Percentiles rank a stretch among this genome's conserved stretches.
phyloP scores from a whole-genome alignment of 345 rosid species.

The Eutrema heterophyllum region DNA sequence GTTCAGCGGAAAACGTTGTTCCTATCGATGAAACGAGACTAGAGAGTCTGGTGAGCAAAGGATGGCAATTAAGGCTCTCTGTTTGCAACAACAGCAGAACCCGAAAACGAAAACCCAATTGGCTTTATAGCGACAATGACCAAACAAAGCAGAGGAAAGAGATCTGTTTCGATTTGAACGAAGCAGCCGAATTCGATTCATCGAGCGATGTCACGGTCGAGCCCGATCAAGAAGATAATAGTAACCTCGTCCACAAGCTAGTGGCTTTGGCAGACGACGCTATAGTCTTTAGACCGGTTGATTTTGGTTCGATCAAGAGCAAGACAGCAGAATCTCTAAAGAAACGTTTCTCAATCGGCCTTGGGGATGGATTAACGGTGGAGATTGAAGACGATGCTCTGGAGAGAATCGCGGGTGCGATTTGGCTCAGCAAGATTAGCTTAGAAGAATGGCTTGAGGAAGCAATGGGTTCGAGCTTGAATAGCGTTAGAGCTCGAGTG shows the following conservation, averaged over 20 bases:
- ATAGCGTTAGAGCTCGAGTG: slow-evolving; percentile 42
- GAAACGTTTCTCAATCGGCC: slow-evolving; percentile 41
- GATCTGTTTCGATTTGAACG: slow-evolving; percentile 72
- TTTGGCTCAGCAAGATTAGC: slow-evolving; percentile 58
- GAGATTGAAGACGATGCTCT: slow-evolving; percentile 68
- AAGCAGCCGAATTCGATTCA: slow-evolving; percentile 55
- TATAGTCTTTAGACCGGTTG: slow-evolving; percentile 68
- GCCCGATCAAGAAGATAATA: slow-evolving; percentile 57
- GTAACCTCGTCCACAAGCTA: slow-evolving; percentile 42
- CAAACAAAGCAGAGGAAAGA: slow-evolving; percentile 61
- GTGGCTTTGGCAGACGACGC: slow-evolving; percentile 50
- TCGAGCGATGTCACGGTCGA: slow-evolving; percentile 88
- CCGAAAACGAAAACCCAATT: slow-evolving; percentile 66
- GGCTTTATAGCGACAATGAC: slow-evolving; percentile 52
- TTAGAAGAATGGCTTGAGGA: slow-evolving; percentile 81
- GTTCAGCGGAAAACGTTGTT: slow-evolving; percentile 39
- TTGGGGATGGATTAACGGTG: slow-evolving; percentile 30
- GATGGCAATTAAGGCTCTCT: slow-evolving; percentile 69
- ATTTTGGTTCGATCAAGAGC: slow-evolving; percentile 45
- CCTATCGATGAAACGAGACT: slow-evolving; percentile 65
- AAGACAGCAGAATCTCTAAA: slow-evolving; percentile 40
- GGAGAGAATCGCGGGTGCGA: slow-evolving; percentile 60
- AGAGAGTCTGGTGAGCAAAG: slow-evolving; percentile 43
- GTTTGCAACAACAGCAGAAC: slow-evolving; percentile 41
- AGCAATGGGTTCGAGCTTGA: slow-evolving; percentile 64